These are phyloP conservation scores for Ascochyta lentis DNA, from an alignment of 2,329 filamentous ascomycete genomes.

Conservation along the genomic window DNA sequence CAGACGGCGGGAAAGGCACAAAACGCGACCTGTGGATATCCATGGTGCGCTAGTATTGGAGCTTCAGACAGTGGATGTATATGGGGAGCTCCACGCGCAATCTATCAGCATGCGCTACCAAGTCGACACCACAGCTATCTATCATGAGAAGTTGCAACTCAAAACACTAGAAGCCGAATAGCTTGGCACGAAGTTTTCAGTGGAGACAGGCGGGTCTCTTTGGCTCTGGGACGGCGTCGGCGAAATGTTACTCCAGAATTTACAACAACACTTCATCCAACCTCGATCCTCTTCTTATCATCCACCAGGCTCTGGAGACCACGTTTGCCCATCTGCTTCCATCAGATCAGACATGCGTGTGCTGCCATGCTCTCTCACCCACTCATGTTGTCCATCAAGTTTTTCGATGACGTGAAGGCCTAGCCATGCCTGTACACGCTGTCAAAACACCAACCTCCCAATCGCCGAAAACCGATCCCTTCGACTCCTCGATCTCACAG, in stretches of 20 bases:
- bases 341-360: constrained; percentile 5
- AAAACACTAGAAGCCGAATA: too few species aligned
- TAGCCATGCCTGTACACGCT: neutral
- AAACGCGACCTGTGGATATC: constrained; percentile 98
- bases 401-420: neutral
- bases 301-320: neutral
- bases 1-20: constrained; percentile 86
- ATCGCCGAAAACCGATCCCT: neutral
- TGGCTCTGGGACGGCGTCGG: too few species aligned
- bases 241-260: too few species aligned
- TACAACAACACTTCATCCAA: too few species aligned
- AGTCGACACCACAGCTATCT: constrained; percentile 22
- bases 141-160: constrained; percentile 17
- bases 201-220: neutral
- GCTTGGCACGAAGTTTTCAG: constrained; percentile 17
- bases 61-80: neutral
- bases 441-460: neutral
- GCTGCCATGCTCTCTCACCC: neutral
- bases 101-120: constrained; percentile 23
- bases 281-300: neutral
- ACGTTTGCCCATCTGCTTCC: constrained; percentile 10
- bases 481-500: neutral
- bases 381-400: neutral
- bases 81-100: constrained; percentile 19
- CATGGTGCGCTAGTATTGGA: constrained; percentile 61